Evolutionary conservation across 2,329 filamentous ascomycete species (phyloP).

Genomic region (Trichoderma breve): DNA sequence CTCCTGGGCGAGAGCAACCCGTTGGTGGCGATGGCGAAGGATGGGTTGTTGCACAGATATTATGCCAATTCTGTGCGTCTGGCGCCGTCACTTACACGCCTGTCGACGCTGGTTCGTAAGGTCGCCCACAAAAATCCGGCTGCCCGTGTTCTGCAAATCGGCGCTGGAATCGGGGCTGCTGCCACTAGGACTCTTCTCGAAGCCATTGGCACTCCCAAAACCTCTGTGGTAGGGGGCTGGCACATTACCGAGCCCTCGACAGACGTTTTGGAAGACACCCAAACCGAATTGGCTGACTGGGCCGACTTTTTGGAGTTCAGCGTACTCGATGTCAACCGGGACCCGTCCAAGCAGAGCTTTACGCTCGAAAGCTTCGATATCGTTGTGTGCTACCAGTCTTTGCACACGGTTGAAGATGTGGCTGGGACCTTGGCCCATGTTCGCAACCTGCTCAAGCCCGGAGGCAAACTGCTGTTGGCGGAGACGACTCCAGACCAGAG

Average conservation of each 20-base stretch:
- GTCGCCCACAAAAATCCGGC: not conserved
- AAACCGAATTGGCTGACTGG: not conserved
- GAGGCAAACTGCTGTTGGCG: not conserved
- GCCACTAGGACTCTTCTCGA: not conserved
- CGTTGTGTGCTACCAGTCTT: not conserved
- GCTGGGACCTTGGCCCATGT: not conserved
- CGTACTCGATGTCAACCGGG: not conserved
- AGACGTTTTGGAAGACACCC: not conserved
- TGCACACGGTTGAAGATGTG: not conserved
- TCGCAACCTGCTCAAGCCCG: not conserved
- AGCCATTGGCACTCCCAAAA: not conserved
- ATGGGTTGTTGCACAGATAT: not conserved
- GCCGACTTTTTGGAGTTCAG: not conserved
- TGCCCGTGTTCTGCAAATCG: not conserved
- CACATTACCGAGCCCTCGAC: not conserved
- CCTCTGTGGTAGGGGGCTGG: not conserved
- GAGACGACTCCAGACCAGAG: not conserved
- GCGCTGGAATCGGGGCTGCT: not conserved
- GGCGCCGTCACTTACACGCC: not conserved
- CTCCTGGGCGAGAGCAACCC: not conserved
- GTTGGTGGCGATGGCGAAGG: not conserved
- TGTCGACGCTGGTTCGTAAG: not conserved
- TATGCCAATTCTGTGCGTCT: not conserved
- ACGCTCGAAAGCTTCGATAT: not conserved
- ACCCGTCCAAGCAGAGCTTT: not conserved